Percentiles rank a stretch among this genome's conserved stretches.
phyloP scores from a whole-genome alignment of 2,329 filamentous ascomycete genomes.

The Bretziella fagacearum region DNA sequence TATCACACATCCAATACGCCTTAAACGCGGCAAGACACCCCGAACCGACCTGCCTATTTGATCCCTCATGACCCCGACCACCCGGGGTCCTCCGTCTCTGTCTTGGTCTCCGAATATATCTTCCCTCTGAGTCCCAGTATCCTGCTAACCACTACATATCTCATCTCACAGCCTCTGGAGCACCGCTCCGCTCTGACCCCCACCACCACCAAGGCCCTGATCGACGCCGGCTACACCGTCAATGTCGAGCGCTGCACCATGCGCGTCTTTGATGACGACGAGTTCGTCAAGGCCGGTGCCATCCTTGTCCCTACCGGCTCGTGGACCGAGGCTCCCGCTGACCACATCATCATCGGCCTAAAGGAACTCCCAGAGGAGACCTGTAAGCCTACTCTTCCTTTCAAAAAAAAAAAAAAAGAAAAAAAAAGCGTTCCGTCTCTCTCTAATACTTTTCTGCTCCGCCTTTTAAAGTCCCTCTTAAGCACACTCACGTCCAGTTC shows the following conservation, averaged over 20 bases:
- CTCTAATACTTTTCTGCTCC: neutral
- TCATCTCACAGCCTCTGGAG: slow-evolving; percentile 31
- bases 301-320: slow-evolving; percentile 49
- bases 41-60: too few species aligned
- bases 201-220: slow-evolving; percentile 26
- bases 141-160: neutral
- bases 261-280: slow-evolving; percentile 44
- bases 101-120: too few species aligned
- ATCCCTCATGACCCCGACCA: too few species aligned
- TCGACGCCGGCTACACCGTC: slow-evolving; percentile 51
- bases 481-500: slow-evolving; percentile 58
- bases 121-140: too few species aligned
- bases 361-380: slow-evolving; percentile 63
- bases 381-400: slow-evolving; percentile 24
- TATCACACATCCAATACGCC: too few species aligned
- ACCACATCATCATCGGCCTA: slow-evolving; percentile 56
- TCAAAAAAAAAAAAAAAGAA: too few species aligned
- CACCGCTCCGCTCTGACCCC: slow-evolving; percentile 33
- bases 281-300: slow-evolving; percentile 44
- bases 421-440: too few species aligned
- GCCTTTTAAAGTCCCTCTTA: slow-evolving; percentile 36
- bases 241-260: slow-evolving; percentile 47
- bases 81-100: too few species aligned
- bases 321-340: slow-evolving; percentile 49
- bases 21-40: too few species aligned